A percentile compares a stretch with the other conserved stretches of the same genome.
Conservation (phyloP, 2,329 filamentous ascomycete species). For the Colletotrichum paranaense region DNA sequence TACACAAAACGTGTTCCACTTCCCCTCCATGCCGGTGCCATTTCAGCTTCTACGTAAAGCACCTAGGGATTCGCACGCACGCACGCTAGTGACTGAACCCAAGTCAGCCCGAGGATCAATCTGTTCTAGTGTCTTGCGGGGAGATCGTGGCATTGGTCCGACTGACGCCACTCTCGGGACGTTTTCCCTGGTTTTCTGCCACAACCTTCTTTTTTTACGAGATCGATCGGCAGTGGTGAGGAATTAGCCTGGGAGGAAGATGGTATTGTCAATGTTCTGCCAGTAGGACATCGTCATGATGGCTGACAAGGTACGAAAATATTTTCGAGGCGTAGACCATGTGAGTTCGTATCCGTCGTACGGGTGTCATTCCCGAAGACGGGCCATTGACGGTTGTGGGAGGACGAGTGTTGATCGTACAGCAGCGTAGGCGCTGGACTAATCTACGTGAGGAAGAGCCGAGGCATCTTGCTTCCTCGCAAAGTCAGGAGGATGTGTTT, state of each 20-base stretch:
- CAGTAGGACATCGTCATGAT: background rate
- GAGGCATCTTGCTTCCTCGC: background rate
- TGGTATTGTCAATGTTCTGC: too few relatives aligned
- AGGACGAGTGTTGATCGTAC: background rate
- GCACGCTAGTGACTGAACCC: background rate
- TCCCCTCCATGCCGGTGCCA: background rate
- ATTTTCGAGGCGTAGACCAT: background rate
- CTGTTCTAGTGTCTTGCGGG: conserved; percentile 9
- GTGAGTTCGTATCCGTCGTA: conserved; percentile 17
- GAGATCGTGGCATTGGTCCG: background rate
- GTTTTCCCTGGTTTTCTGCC: background rate
- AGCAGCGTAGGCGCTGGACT: background rate
- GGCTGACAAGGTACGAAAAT: conserved; percentile 1
- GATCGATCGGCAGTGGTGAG: background rate
- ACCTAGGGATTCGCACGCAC: background rate
- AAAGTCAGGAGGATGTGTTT: background rate
- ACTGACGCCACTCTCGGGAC: background rate
- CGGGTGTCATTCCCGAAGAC: background rate
- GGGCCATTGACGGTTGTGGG: background rate
- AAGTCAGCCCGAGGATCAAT: conserved; percentile 2
- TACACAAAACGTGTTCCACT: background rate
- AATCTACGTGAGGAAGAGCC: background rate
- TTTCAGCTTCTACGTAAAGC: background rate
- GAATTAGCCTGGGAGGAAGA: background rate
- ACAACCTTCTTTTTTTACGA: background rate